Base-by-base conservation (phyloP, 1,139 yeast species). In the Yamadazyma membranifaciens region DNA sequence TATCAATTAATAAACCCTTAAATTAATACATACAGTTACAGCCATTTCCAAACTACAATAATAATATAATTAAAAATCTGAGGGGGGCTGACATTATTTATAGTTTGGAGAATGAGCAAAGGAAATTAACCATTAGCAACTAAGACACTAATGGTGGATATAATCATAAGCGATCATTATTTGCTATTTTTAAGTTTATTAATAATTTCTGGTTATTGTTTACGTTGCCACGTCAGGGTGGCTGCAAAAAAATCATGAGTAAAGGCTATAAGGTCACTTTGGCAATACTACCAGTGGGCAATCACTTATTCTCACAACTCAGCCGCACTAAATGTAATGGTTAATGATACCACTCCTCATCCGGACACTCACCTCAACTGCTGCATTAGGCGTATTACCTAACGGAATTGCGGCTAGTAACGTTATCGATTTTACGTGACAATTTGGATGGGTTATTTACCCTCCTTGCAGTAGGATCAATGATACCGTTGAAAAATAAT, bases 21-120 rank as follows among this genome's bases (percentile, higher is more conserved):
- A 22, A 20, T 17, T 4, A 15, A 22, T 27, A 35, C 37, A 9
- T 35, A 35, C 37, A 15, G 37, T 35, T 14, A 35, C n/a, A 35
- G 37, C 37, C 37, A 35, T 35, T 35, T 35, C 24, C 7, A 20
- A 20, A 20, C 24, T 20, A 20, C 5, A 7, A 20, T 20, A 20
- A 20, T 20, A 20, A 20, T 35, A 17, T 15, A 12, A 22, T 12
- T 6, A 12, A 4, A 34, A 34, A 34, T 7, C 13, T 9, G 9
- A 13, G 6, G 20, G 36, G 36, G 14, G 11, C 17, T 12, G 35
- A 22, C 24, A 11, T 29, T 9, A 17, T 34, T 34, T 34, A 34
- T 34, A 34, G 29, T 26, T 10, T 22, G 28, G 22, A 4, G 29
- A 13, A 20, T n/a, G 31, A 33, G 35, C 35, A 33, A 33, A 31